These are phyloP conservation scores for Ploettnerulaceae sp. DNA, from an alignment of 2,329 filamentous ascomycete genomes.

Conservation along the genomic window DNA sequence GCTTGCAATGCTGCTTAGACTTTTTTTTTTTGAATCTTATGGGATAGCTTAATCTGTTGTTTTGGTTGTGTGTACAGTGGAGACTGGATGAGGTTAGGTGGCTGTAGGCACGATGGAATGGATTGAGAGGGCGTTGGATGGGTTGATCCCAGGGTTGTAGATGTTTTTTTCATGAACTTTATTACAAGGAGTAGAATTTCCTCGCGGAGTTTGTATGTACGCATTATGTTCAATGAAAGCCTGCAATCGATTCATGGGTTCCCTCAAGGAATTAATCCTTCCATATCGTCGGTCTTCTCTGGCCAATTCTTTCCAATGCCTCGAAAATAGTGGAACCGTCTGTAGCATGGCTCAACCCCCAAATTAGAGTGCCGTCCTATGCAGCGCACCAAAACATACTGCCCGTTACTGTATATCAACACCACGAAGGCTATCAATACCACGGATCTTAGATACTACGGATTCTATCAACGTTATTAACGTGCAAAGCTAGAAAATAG, in stretches of 20 bases:
- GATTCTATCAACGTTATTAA: no score
- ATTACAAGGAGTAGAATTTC: conserved; percentile 4
- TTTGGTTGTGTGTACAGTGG: background rate
- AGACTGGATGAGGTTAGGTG: background rate
- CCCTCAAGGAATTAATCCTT: no score
- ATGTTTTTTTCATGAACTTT: background rate
- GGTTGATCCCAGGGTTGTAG: conserved; percentile 8
- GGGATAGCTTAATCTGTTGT: conserved; percentile 1
- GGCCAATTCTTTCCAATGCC: no score
- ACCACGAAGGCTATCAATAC: no score
- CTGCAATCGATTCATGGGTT: background rate
- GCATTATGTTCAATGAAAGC: conserved; percentile 1
- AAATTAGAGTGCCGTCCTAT: no score
- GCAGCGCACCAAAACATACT: no score
- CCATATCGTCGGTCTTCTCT: no score
- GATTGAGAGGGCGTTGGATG: background rate
- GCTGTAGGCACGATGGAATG: background rate
- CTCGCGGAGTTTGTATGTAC: conserved; percentile 5
- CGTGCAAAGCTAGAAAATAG: no score
- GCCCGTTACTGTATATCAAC: no score
- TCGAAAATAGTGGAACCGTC: no score
- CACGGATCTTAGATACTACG: no score
- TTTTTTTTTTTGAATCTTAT: background rate
- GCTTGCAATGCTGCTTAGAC: conserved; percentile 36
- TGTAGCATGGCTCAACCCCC: no score